Percentiles rank a stretch among this genome's conserved stretches.
These are phyloP conservation scores for Xeromyces bisporus DNA, from an alignment of 495 filamentous ascomycete species.

Conservation along the genomic window DNA sequence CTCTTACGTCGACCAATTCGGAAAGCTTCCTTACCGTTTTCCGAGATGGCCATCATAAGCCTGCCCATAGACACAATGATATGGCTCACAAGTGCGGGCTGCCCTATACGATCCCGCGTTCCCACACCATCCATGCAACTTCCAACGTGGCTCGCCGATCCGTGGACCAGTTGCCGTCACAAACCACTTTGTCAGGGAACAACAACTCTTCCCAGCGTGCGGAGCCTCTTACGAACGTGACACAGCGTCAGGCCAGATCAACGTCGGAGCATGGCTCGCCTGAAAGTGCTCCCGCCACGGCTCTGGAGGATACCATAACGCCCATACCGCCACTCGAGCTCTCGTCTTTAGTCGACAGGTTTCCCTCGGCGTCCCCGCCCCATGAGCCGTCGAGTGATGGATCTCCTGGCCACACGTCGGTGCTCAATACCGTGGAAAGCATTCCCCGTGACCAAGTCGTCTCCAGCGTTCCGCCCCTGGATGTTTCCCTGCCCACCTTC, in stretches of 20 bases:
- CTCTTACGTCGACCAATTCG: slow-evolving; percentile 60
- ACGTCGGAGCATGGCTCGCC: slow-evolving; percentile 65
- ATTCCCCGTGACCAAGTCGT: slow-evolving; percentile 22
- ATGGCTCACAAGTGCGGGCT: slow-evolving; percentile 64
- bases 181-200: slow-evolving; percentile 24
- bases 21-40: slow-evolving; percentile 72
- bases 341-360: slow-evolving; percentile 36
- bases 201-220: slow-evolving; percentile 19
- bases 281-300: slow-evolving; percentile 33
- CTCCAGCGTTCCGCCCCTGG: slow-evolving; percentile 22
- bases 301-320: slow-evolving; percentile 42
- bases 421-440: slow-evolving; percentile 16
- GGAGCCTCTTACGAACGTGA: slow-evolving; percentile 27
- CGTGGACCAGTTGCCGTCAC: slow-evolving; percentile 46
- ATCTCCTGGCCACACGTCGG: slow-evolving; percentile 8
- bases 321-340: slow-evolving; percentile 51
- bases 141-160: slow-evolving; percentile 44
- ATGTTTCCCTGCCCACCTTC: slow-evolving; percentile 21
- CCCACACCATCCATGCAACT: slow-evolving; percentile 49
- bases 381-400: slow-evolving; percentile 19
- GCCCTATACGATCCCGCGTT: slow-evolving; percentile 66
- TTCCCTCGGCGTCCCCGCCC: slow-evolving; percentile 30
- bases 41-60: slow-evolving; percentile 87
- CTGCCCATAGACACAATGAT: slow-evolving; percentile 75
- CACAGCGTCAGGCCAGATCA: slow-evolving; percentile 39